These are phyloP conservation scores for Capsicum chinense DNA, from an alignment of 257 asterid species.

Conservation along the genomic window DNA sequence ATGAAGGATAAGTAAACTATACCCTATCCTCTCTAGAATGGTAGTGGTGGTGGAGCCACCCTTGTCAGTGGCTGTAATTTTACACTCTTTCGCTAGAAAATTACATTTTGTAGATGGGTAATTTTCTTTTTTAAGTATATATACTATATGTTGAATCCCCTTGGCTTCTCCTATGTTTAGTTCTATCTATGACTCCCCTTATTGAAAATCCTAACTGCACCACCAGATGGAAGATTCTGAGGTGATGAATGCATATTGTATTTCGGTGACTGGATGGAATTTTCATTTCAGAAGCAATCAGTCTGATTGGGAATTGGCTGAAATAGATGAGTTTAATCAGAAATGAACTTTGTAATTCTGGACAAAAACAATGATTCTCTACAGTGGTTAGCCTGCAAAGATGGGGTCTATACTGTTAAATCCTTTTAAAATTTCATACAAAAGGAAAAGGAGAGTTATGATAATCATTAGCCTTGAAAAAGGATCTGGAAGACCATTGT, in stretches of 20 bases:
- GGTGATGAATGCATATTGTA: constrained; percentile 11
- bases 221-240: background rate
- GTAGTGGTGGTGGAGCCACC: background rate
- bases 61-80: background rate
- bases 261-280: background rate
- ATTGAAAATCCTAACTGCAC: background rate
- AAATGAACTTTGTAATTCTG: background rate
- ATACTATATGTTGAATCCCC: background rate
- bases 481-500: background rate
- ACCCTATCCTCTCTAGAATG: background rate
- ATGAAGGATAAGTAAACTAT: background rate
- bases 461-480: background rate
- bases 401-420: background rate
- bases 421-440: background rate
- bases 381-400: background rate
- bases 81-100: too few species aligned
- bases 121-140: background rate
- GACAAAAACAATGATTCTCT: background rate
- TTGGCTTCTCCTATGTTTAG: background rate
- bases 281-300: background rate
- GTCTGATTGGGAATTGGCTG: background rate
- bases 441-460: background rate
- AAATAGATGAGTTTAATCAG: background rate
- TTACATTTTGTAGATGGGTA: background rate
- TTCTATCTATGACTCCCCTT: background rate